These are phyloP conservation scores for Ustilago crameri DNA, from an alignment of 1,284 basidiomycete species.

Conservation along the genomic window DNA sequence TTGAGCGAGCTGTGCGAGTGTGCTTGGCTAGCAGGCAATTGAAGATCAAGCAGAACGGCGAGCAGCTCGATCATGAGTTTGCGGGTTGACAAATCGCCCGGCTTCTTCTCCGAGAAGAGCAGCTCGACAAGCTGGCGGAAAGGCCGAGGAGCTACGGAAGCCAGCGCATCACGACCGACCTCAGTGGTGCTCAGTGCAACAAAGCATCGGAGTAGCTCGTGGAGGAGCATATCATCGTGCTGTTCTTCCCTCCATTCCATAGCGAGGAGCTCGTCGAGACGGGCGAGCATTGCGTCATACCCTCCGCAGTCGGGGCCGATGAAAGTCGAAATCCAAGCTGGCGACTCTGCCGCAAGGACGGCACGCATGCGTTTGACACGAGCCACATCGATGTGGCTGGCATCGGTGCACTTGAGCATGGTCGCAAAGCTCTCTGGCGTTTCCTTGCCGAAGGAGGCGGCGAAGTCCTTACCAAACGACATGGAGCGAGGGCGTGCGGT, in stretches of 20 bases:
- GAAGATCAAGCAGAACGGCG: conserved; percentile 70
- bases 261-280: conserved; percentile 90
- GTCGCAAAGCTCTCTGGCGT: conserved; percentile 53
- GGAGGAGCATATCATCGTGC: conserved; percentile 92
- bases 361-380: conserved; percentile 60
- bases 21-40: conserved; percentile 44
- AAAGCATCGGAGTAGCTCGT: conserved; percentile 91
- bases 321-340: conserved; percentile 91
- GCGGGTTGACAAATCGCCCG: conserved; percentile 87
- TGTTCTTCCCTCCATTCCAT: conserved; percentile 99
- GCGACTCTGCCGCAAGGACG: conserved; percentile 59
- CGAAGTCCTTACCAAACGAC: conserved; percentile 42
- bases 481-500: conserved; percentile 27
- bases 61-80: conserved; percentile 86
- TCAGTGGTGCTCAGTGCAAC: conserved; percentile 91
- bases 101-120: conserved; percentile 95
- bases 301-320: conserved; percentile 77
- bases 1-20: conserved; percentile 42
- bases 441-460: conserved; percentile 31
- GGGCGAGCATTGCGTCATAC: conserved; percentile 82
- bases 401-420: conserved; percentile 53
- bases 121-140: conserved; percentile 83
- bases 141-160: conserved; percentile 83
- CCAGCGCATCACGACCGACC: conserved; percentile 77
- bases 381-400: conserved; percentile 38